Percentiles rank a stretch among this genome's conserved stretches.
These are phyloP conservation scores for Scenedesmus sp. DNA, from an alignment of 163 green algal genomes.

Conservation along the genomic window DNA sequence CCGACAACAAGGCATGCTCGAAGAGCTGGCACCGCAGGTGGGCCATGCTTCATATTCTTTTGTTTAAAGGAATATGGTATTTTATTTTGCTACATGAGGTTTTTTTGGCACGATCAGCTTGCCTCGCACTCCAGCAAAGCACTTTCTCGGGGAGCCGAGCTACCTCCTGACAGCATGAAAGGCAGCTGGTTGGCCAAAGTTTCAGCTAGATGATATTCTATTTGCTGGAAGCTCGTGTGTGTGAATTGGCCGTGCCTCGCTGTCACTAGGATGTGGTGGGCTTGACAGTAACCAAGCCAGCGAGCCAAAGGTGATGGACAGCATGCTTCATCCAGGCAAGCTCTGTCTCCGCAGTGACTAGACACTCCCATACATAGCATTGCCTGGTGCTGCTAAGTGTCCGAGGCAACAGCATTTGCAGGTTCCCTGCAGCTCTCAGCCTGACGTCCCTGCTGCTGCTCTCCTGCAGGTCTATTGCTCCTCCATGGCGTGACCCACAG, in stretches of 20 bases:
- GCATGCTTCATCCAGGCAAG: not conserved
- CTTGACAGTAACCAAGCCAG: not conserved
- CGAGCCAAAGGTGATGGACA: not conserved
- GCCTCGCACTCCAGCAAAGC: conserved; percentile 1
- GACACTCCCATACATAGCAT: too few species aligned
- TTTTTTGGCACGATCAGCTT: not conserved
- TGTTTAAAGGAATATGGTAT: not conserved
- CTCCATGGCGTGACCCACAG: not conserved
- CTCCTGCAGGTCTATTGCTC: not conserved
- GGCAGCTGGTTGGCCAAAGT: not conserved
- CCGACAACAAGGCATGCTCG: not conserved
- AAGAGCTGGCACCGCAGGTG: not conserved
- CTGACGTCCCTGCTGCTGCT: not conserved
- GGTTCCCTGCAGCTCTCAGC: not conserved
- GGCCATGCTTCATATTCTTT: not conserved
- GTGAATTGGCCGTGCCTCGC: not conserved
- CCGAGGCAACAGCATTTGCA: not conserved
- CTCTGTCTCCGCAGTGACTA: not conserved
- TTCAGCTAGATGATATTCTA: not conserved
- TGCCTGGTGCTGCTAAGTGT: not conserved
- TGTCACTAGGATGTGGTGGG: not conserved
- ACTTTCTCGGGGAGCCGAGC: not conserved
- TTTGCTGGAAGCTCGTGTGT: not conserved
- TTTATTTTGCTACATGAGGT: not conserved
- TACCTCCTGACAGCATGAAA: not conserved